Evolutionary conservation across 1,284 basidiomycete genomes (phyloP).

Genomic region (Clitocybe nebularis): DNA sequence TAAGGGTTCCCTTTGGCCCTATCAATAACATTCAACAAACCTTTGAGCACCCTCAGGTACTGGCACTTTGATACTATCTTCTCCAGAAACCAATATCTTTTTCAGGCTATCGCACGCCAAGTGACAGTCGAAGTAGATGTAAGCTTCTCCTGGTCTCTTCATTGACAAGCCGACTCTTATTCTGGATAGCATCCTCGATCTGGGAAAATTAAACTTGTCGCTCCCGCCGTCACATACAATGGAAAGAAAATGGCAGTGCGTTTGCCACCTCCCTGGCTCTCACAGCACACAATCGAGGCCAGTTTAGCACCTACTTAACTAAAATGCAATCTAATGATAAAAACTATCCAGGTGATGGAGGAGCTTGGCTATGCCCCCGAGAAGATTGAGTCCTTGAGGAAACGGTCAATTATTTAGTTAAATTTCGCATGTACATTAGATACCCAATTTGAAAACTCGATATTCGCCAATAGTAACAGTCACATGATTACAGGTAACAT

Average conservation of each 20-base stretch:
- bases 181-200: conserved; percentile 62
- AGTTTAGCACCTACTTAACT: conserved; percentile 12
- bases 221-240: conserved; percentile 86
- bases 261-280: conserved; percentile 79
- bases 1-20: conserved; percentile 85
- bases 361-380: conserved; percentile 67
- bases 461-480: too few relatives aligned
- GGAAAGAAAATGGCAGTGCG: conserved; percentile 74
- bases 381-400: conserved; percentile 51
- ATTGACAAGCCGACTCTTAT: not conserved
- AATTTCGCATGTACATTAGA: too few relatives aligned
- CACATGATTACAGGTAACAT: too few relatives aligned
- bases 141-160: conserved; percentile 13
- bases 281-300: conserved; percentile 80
- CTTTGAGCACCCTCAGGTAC: conserved; percentile 87
- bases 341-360: conserved; percentile 48
- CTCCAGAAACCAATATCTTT: not conserved
- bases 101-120: conserved; percentile 39
- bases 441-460: too few relatives aligned
- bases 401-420: conserved; percentile 53
- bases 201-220: conserved; percentile 83
- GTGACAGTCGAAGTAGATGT: conserved; percentile 46
- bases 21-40: conserved; percentile 92
- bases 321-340: conserved; percentile 6
- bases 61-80: not conserved